These are phyloP conservation scores for Delonix regia DNA, from an alignment of 306 rosid genomes.

Conservation along the genomic window DNA sequence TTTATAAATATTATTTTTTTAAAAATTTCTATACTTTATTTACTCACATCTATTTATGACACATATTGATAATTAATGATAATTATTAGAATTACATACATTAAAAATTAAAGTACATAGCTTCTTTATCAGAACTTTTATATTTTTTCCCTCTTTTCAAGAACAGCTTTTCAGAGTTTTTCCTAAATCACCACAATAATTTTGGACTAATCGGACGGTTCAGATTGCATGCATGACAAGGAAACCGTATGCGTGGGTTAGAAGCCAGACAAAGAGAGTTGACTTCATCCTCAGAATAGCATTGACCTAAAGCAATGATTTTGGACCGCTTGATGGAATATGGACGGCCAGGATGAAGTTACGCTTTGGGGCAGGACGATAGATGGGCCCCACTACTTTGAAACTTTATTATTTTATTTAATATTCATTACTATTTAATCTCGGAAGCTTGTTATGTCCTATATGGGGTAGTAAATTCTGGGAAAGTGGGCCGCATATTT, in stretches of 20 bases:
- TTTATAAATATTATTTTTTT: too few relatives aligned
- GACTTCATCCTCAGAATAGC: neutral
- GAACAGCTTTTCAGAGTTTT: too few relatives aligned
- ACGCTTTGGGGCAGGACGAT: neutral
- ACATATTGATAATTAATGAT: neutral
- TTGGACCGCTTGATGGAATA: neutral
- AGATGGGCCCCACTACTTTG: neutral
- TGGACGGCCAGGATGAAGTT: neutral
- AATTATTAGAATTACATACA: neutral
- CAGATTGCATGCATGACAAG: neutral
- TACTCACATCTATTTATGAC: neutral
- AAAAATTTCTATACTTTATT: too few relatives aligned
- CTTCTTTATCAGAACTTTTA: too few relatives aligned
- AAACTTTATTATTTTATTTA: neutral
- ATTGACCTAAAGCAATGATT: neutral
- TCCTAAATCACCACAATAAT: too few relatives aligned
- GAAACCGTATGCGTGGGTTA: neutral
- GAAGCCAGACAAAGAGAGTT: neutral
- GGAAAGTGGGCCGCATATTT: neutral
- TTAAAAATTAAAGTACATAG: too few relatives aligned
- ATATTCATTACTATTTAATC: neutral
- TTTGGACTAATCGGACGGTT: neutral
- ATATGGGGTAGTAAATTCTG: neutral
- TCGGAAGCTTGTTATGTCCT: neutral
- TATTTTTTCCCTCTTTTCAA: too few relatives aligned